Evolutionary conservation across 2,329 filamentous ascomycete species (phyloP).

Genomic region (Xylaria sp.): DNA sequence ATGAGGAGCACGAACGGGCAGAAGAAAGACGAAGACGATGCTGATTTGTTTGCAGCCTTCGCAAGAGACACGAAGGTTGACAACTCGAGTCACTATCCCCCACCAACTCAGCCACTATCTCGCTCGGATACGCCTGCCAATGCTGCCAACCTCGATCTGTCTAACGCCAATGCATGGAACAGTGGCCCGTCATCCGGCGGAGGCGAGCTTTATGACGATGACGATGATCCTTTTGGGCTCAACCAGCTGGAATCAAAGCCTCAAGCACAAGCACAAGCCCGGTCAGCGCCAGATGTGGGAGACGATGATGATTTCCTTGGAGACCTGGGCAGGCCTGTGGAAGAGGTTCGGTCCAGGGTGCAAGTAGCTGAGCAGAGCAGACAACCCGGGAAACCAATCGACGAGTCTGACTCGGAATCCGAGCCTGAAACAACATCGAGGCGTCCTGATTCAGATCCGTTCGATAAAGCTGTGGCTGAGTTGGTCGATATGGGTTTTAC

Average conservation of each 20-base stretch:
- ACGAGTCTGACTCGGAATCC: constrained; percentile 60
- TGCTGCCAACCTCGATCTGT: constrained; percentile 61
- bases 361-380: constrained; percentile 55
- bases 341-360: constrained; percentile 67
- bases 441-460: constrained; percentile 63
- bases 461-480: constrained; percentile 85
- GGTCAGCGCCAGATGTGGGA: constrained; percentile 41
- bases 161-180: constrained; percentile 65
- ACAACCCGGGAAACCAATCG: constrained; percentile 67
- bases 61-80: constrained; percentile 74
- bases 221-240: constrained; percentile 91
- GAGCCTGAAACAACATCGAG: constrained; percentile 50
- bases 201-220: constrained; percentile 61
- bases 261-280: constrained; percentile 47
- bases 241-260: constrained; percentile 66
- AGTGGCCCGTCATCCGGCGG: constrained; percentile 49
- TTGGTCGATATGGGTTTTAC: constrained; percentile 96
- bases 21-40: constrained; percentile 59
- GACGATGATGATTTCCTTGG: constrained; percentile 75
- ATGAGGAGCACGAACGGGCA: constrained; percentile 48
- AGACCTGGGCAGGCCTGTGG: constrained; percentile 71
- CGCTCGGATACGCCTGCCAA: constrained; percentile 59
- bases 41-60: constrained; percentile 75
- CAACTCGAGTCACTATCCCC: constrained; percentile 72
- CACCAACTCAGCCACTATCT: constrained; percentile 56